Conservation (phyloP, 495 filamentous ascomycete species). For the Aspergillus ellipticus region DNA sequence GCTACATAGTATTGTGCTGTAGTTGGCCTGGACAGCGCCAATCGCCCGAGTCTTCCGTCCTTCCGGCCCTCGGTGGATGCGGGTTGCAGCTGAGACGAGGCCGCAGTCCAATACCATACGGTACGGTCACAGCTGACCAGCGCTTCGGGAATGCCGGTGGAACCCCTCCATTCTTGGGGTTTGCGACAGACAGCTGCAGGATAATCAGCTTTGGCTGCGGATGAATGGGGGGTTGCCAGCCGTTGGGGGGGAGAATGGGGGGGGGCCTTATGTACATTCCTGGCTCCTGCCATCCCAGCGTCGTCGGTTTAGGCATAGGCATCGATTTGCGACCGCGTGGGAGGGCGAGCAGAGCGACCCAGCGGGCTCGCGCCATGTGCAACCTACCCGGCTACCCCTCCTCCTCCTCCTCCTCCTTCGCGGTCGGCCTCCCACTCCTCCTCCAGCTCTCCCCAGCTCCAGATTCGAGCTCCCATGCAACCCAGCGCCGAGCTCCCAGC, state of each 20-base stretch:
- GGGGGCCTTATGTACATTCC: too few relatives aligned
- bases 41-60: neutral
- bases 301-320: neutral
- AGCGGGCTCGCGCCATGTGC: conserved; percentile 11
- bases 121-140: conserved; percentile 10
- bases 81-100: neutral
- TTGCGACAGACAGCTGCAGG: conserved; percentile 15
- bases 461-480: conserved; percentile 17
- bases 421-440: conserved; percentile 2
- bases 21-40: neutral
- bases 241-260: neutral
- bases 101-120: neutral
- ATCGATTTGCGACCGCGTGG: neutral
- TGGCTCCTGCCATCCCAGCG: too few relatives aligned
- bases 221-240: neutral
- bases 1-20: too few relatives aligned
- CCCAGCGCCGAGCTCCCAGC: conserved; percentile 11
- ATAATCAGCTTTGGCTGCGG: conserved; percentile 10
- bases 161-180: conserved; percentile 9
- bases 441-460: conserved; percentile 21
- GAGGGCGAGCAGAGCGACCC: neutral
- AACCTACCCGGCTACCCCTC: conserved; percentile 12
- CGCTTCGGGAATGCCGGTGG: conserved; percentile 20
- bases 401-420: too few relatives aligned
- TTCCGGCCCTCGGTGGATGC: neutral